Evolutionary conservation across 2,329 filamentous ascomycete species (phyloP).

Genomic region (Arthrobotrys sphaeroides): DNA sequence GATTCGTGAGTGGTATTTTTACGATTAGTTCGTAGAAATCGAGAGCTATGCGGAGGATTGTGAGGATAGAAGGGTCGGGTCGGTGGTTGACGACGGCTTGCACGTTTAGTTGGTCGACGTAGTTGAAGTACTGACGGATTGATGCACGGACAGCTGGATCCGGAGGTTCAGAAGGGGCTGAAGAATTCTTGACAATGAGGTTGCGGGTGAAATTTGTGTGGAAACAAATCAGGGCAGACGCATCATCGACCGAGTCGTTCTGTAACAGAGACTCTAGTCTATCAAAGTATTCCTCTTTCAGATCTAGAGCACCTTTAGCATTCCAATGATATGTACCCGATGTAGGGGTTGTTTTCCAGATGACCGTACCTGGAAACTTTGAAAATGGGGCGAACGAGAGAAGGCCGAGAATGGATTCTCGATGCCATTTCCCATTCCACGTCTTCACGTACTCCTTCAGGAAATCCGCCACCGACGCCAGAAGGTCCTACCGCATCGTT

Average conservation of each 20-base stretch:
- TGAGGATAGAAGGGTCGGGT: constrained; percentile 36
- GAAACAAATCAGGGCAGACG: constrained; percentile 70
- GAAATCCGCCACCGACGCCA: constrained; percentile 64
- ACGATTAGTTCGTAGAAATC: constrained; percentile 75
- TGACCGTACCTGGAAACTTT: constrained; percentile 67
- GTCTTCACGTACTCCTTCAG: constrained; percentile 67
- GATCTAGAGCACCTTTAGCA: constrained; percentile 62
- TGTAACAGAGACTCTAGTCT: constrained; percentile 67
- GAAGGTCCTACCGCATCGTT: constrained; percentile 57
- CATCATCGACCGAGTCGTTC: constrained; percentile 66
- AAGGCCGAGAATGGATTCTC: constrained; percentile 68
- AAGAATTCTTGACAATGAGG: constrained; percentile 11
- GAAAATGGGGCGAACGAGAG: constrained; percentile 68
- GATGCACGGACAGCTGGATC: constrained; percentile 47
- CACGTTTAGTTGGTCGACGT: constrained; percentile 54
- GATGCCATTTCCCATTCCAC: constrained; percentile 72
- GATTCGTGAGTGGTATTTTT: constrained; percentile 61
- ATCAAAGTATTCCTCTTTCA: constrained; percentile 65
- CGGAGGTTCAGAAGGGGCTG: constrained; percentile 32
- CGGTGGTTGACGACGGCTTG: constrained; percentile 24
- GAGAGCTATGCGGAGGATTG: constrained; percentile 67
- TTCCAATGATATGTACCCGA: not conserved
- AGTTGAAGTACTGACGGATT: constrained; percentile 54
- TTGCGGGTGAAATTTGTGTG: constrained; percentile 73
- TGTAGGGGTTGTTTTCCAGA: not conserved